A percentile compares a stretch with the other conserved stretches of the same genome.
These are phyloP conservation scores for Lachnellula arida DNA, from an alignment of 2,329 filamentous ascomycete species.

Conservation along the genomic window DNA sequence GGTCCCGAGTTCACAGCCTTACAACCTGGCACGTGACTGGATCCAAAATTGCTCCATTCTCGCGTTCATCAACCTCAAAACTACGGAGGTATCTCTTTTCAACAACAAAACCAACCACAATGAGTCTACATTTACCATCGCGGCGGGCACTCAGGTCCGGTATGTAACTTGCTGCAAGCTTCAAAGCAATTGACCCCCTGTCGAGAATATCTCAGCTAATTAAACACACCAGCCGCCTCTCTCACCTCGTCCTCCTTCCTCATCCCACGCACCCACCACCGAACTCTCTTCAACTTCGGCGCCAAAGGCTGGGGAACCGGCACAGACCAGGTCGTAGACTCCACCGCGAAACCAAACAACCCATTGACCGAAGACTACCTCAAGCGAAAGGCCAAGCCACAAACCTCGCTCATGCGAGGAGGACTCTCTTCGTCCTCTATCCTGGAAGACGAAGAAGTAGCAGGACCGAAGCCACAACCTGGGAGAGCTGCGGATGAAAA, in stretches of 20 bases:
- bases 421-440: slow-evolving; percentile 46
- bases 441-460: slow-evolving; percentile 42
- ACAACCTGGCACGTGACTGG: background rate
- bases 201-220: slow-evolving; percentile 13
- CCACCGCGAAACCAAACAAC: slow-evolving; percentile 29
- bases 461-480: slow-evolving; percentile 17
- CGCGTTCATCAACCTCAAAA: background rate
- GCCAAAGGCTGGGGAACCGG: slow-evolving; percentile 1
- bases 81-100: background rate
- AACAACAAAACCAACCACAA: slow-evolving; percentile 33
- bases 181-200: background rate
- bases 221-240: slow-evolving; percentile 27
- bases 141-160: slow-evolving; percentile 57
- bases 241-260: slow-evolving; percentile 38
- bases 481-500: background rate
- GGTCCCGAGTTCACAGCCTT: background rate
- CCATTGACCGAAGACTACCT: slow-evolving; percentile 61
- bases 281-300: slow-evolving; percentile 20
- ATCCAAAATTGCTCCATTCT: background rate
- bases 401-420: slow-evolving; percentile 39
- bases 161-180: slow-evolving; percentile 36
- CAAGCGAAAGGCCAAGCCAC: slow-evolving; percentile 31
- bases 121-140: slow-evolving; percentile 62
- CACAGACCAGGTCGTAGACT: slow-evolving; percentile 5
- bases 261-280: slow-evolving; percentile 23